A percentile compares a stretch with the other conserved stretches of the same genome.
These are phyloP conservation scores for Cylindrotheca fusiformis DNA, from an alignment of 108 stramenopile species.

Conservation along the genomic window DNA sequence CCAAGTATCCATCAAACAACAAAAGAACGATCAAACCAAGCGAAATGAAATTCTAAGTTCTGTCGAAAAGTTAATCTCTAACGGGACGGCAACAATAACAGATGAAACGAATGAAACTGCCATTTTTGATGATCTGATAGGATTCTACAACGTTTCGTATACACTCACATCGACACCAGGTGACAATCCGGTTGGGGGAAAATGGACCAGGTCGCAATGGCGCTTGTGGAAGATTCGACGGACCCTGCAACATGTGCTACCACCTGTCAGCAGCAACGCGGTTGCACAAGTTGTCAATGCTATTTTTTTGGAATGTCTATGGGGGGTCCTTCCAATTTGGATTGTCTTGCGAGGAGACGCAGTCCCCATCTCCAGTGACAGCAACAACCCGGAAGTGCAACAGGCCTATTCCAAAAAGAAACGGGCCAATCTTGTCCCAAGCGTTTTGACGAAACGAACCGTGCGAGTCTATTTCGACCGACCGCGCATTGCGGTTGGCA, in stretches of 20 bases:
- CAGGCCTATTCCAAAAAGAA: background rate
- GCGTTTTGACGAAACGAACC: conserved; percentile 32
- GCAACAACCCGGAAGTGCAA: background rate
- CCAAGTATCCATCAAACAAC: too few species aligned
- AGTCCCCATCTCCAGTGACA: conserved; percentile 39
- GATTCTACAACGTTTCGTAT: conserved; percentile 59
- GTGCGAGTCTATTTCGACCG: conserved; percentile 67
- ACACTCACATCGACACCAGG: conserved; percentile 39
- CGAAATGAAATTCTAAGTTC: too few species aligned
- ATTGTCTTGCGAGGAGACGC: conserved; percentile 73
- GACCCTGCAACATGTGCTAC: conserved; percentile 66
- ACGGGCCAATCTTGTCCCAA: background rate
- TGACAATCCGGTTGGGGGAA: conserved; percentile 78
- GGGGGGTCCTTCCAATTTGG: conserved; percentile 40
- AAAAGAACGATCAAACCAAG: too few species aligned
- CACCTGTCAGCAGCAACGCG: conserved; percentile 34
- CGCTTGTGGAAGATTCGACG: conserved; percentile 46
- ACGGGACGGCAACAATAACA: too few species aligned
- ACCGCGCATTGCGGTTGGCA: conserved; percentile 62
- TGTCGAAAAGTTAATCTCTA: too few species aligned
- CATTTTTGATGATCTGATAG: conserved; percentile 56
- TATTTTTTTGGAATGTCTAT: conserved; percentile 52
- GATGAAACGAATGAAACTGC: too few species aligned
- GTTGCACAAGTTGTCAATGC: conserved; percentile 74
- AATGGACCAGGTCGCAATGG: conserved; percentile 65